Base-by-base conservation (phyloP, 768 basidiomycete genomes). In the Tulasnella sp. region DNA sequence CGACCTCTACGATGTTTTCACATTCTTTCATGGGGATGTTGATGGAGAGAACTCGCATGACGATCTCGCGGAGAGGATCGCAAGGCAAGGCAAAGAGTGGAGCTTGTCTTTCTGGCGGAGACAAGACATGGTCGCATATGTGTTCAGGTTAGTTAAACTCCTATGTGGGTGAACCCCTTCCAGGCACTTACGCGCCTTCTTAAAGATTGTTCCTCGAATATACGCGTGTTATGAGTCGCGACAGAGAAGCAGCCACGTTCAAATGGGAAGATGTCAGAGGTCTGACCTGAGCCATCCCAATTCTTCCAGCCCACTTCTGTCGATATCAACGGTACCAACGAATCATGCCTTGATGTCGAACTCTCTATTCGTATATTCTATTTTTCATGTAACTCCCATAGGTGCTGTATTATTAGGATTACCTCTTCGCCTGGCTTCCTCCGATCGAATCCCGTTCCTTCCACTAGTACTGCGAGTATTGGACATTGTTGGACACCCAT, bases 391-490 rank as follows among this genome's bases (percentile, higher is more conserved):
- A 3, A 5, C 52, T 22, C 2, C n/a, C 19, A 19, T 54, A 54
- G 52, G n/a, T 22, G 8, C 22, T 25, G n/a, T n/a, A n/a, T n/a
- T 25, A 4, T 15, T 64, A 64, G 14, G 31, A 40, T 9, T 7
- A 37, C 29, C 40, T 29, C n/a, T 22, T 37, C 31, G 93, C 88
- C 91, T 90, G 92, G 38, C 91, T 82, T 82, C 93, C 93, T 12
- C 86, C 88, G 64, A 94, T 83, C 9, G 90, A 85, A 78, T 90
- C 90, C 85, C 91, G 90, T 82, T 93, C 91, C 80, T 88, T 90
- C 36, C 37, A 31, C 68, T 37, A 37, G 17, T 34, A 70, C 68
- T 70, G 29, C 19, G 25, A 31, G 31, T 19, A 49, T 11, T n/a
- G 7, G 12, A 25, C 58, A 31, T n/a, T 64, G 12, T 31, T 31